Evolutionary conservation across 1,139 yeast species (phyloP).

Genomic region (Hyphopichia fennica): DNA sequence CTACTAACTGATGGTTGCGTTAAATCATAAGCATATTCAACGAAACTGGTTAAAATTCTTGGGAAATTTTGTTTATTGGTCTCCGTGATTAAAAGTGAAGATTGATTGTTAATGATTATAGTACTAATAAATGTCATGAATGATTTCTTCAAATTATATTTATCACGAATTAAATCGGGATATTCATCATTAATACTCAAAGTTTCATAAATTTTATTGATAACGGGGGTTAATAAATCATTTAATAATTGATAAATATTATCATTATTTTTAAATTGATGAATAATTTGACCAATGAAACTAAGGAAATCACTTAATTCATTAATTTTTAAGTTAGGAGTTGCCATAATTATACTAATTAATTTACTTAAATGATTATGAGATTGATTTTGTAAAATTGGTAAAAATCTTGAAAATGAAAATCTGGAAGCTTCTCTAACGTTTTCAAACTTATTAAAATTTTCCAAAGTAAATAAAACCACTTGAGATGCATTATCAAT

Average conservation of each 20-base stretch:
- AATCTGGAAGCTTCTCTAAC: slow-evolving; percentile 86
- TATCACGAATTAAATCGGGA: slow-evolving; percentile 58
- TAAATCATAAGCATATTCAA: slow-evolving; percentile 65
- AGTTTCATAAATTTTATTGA: slow-evolving; percentile 61
- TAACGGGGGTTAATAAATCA: slow-evolving; percentile 70
- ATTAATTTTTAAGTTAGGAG: slow-evolving; percentile 57
- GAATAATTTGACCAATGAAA: slow-evolving; percentile 86
- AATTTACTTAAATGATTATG: slow-evolving; percentile 70
- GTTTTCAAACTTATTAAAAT: slow-evolving; percentile 61
- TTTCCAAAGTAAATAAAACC: slow-evolving; percentile 79
- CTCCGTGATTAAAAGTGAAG: slow-evolving; percentile 72
- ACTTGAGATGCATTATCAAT: slow-evolving; percentile 78
- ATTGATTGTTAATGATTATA: slow-evolving; percentile 72
- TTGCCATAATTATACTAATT: slow-evolving; percentile 68
- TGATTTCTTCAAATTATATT: slow-evolving; percentile 63
- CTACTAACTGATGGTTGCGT: slow-evolving; percentile 59
- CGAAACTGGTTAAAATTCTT: slow-evolving; percentile 59
- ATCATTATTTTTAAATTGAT: slow-evolving; percentile 66
- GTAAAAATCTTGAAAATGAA: slow-evolving; percentile 83
- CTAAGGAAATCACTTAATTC: slow-evolving; percentile 83
- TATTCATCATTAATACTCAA: slow-evolving; percentile 35
- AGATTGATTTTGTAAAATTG: slow-evolving; percentile 51
- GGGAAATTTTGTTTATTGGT: slow-evolving; percentile 66
- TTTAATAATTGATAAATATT: slow-evolving; percentile 73
- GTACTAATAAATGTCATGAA: slow-evolving; percentile 69